Evolutionary conservation across 192 early-diverging fungal species (phyloP), one percentile per base, ranked within the genome.

Genomic region (Coemansia sp.): DNA sequence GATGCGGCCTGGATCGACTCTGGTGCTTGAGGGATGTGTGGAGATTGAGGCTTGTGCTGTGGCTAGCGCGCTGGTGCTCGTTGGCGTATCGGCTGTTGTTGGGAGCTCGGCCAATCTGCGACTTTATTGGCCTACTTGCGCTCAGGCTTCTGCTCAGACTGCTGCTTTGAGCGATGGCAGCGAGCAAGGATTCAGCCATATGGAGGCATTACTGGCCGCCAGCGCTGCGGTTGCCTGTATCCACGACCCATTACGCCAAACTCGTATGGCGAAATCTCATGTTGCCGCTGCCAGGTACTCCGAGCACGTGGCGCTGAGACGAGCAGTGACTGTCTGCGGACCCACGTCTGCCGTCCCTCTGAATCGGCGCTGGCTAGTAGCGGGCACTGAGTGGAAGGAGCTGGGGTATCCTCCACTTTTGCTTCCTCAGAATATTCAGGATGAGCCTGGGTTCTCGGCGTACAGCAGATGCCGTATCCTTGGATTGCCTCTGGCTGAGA

Each of bases 391-490:
- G 44, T 83, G 81, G 81, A 27, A 73, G n/a, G 39, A 66, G 22
- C 50, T 83, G 46, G 62, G 72, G 0, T 11, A 27, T 27, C 27
- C 31, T 58, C 72, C 80, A 29, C 75, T 75, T 7, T 18, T 82
- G 16, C 22, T 33, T 2, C 40, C 65, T 0, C 62, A 52, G 27
- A 38, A 27, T 27, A 27, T 27, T 27, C 27, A 15, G 22, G 31
- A 34, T 0, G 76, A 74, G 50, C 75, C 80, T 2, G 65, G 36
- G 60, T 72, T 75, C 52, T 72, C 76, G 27, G 70, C 60, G 22
- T 83, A 83, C 63, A 83, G 81, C 55, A 62, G 81, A 4, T 78
- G 81, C 64, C 76, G 81, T 24, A 44, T 57, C 7, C 46, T 83
- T 16, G 29, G 20, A 0, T 44, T 74, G 43, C 65, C 80, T 33